Percentiles rank a stretch among this genome's conserved stretches.
Conservation (phyloP, 139 green algal species). For the Picochlorum sp. region DNA sequence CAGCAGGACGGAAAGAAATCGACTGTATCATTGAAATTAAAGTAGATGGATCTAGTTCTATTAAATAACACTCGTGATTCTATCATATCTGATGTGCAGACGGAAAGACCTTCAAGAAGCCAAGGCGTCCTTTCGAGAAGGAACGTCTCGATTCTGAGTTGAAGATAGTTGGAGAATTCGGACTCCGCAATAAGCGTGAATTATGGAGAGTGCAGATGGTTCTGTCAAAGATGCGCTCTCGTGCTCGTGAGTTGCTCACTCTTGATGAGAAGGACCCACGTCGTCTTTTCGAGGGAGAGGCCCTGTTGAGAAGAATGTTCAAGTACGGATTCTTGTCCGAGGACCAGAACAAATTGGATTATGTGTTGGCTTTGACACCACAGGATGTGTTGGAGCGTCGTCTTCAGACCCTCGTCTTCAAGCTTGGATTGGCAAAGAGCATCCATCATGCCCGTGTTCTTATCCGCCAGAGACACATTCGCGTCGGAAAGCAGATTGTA, state of each 20-base stretch:
- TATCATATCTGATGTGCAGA: conserved; percentile 42
- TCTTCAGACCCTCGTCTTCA: conserved; percentile 98
- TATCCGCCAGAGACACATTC: conserved; percentile 97
- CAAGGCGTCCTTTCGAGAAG: conserved; percentile 98
- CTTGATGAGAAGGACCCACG: conserved; percentile 89
- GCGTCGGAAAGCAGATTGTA: conserved; percentile 99
- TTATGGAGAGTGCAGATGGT: conserved; percentile 95
- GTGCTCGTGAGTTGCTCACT: conserved; percentile 89
- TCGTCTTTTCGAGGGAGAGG: conserved; percentile 95
- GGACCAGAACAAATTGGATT: conserved; percentile 97
- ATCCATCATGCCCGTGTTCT: conserved; percentile 98
- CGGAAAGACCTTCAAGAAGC: conserved; percentile 99
- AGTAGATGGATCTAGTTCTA: background rate
- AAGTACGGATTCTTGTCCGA: conserved; percentile 95
- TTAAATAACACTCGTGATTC: background rate
- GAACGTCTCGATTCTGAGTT: conserved; percentile 97
- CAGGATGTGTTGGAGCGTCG: conserved; percentile 75
- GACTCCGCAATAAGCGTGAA: conserved; percentile 98
- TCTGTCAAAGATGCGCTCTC: conserved; percentile 77
- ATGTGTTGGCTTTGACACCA: conserved; percentile 90
- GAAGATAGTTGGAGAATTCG: conserved; percentile 99
- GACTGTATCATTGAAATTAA: no score
- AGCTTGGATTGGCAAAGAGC: conserved; percentile 97
- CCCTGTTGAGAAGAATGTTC: conserved; percentile 91
- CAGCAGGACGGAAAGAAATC: background rate